Conservation (phyloP, 768 basidiomycete species). For the Mycena olivaceomarginata region DNA sequence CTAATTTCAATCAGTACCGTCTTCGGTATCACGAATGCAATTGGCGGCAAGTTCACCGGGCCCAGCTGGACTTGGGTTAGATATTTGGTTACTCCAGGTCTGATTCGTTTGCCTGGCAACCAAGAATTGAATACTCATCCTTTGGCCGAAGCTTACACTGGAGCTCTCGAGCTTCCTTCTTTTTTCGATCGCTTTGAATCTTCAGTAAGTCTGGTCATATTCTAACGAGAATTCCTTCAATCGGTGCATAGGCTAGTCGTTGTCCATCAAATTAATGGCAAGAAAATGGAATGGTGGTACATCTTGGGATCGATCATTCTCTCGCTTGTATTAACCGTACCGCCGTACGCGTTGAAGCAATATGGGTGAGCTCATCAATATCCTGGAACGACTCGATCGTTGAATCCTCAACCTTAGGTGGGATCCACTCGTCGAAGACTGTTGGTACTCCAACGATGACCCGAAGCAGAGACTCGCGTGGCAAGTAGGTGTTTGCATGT, state of each 20-base stretch:
- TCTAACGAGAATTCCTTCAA: neutral
- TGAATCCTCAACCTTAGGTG: conserved; percentile 31
- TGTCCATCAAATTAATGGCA: conserved; percentile 43
- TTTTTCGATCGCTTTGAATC: conserved; percentile 45
- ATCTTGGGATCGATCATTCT: conserved; percentile 37
- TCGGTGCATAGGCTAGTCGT: conserved; percentile 43
- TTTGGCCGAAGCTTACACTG: conserved; percentile 28
- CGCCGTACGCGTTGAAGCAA: conserved; percentile 47
- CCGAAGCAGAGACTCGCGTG: conserved; percentile 37
- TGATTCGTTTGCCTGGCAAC: neutral
- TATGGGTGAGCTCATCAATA: conserved; percentile 43
- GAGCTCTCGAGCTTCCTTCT: conserved; percentile 47
- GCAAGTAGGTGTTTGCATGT: conserved; percentile 35
- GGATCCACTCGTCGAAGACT: conserved; percentile 47
- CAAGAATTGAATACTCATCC: neutral
- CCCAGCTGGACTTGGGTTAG: conserved; percentile 40
- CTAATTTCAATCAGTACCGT: conserved; percentile 34
- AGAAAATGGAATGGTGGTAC: conserved; percentile 47
- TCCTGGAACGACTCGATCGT: too few relatives aligned
- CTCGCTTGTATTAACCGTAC: conserved; percentile 39
- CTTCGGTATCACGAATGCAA: conserved; percentile 10
- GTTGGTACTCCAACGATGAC: conserved; percentile 49
- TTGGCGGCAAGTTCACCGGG: conserved; percentile 43
- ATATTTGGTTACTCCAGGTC: conserved; percentile 43
- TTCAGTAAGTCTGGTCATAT: conserved; percentile 37